Conservation (phyloP, 2,329 filamentous ascomycete genomes). For the Clonostachys chloroleuca region DNA sequence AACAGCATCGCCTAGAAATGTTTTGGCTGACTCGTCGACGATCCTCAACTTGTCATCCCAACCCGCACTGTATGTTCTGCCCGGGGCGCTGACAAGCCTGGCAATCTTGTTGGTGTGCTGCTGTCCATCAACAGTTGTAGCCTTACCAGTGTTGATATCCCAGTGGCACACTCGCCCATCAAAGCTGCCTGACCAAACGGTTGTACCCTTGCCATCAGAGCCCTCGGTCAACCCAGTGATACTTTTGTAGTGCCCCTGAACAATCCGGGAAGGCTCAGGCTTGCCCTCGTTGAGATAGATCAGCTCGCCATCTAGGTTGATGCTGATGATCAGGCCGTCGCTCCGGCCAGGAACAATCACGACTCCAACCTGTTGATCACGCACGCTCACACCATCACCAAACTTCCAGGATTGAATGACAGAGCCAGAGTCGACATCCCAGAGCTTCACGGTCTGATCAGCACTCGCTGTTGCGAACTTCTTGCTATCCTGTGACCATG, state of each 20-base stretch:
- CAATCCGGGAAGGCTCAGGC: constrained; percentile 61
- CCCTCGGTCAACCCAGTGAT: constrained; percentile 65
- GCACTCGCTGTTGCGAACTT: constrained; percentile 87
- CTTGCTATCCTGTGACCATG: constrained; percentile 84
- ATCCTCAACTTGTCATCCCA: constrained; percentile 92
- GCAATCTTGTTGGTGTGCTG: constrained; percentile 82
- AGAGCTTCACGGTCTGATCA: constrained; percentile 91
- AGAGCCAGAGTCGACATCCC: constrained; percentile 81
- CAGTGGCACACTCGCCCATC: constrained; percentile 85
- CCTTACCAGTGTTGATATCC: constrained; percentile 68
- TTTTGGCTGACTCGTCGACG: constrained; percentile 69
- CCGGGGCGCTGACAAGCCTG: constrained; percentile 60
- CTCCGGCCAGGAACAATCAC: constrained; percentile 79
- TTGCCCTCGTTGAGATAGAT: constrained; percentile 79
- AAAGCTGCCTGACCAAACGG: constrained; percentile 85
- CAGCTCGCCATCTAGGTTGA: constrained; percentile 84
- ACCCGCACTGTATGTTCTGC: constrained; percentile 76
- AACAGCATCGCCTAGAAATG: constrained; percentile 65
- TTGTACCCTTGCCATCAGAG: constrained; percentile 50
- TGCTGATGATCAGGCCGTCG: constrained; percentile 84
- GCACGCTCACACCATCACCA: constrained; percentile 71
- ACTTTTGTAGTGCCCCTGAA: constrained; percentile 88
- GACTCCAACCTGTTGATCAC: constrained; percentile 90
- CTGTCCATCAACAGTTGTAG: constrained; percentile 71
- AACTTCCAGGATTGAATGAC: constrained; percentile 80